These are phyloP conservation scores for Fraxinus xanthoxyloides DNA, from an alignment of 305 asterid species.

Conservation along the genomic window DNA sequence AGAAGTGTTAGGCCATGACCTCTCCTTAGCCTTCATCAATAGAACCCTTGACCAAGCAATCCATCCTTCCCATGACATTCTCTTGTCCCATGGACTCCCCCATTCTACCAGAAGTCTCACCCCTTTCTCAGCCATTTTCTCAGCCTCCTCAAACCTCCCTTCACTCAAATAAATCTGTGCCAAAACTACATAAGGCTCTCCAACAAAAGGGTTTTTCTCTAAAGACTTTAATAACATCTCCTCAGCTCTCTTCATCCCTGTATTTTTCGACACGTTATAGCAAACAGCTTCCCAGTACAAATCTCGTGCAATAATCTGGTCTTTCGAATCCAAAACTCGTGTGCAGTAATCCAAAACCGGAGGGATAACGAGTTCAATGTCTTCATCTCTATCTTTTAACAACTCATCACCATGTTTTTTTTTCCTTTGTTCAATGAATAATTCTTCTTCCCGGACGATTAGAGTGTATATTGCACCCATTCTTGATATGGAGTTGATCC, in stretches of 20 bases:
- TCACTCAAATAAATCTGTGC: constrained; percentile 55
- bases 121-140: constrained; percentile 55
- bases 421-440: constrained; percentile 23
- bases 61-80: constrained; percentile 91
- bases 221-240: constrained; percentile 42
- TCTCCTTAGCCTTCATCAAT: constrained; percentile 56
- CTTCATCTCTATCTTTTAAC: constrained; percentile 43
- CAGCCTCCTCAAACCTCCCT: constrained; percentile 59
- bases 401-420: not conserved
- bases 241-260: constrained; percentile 56
- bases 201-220: constrained; percentile 71
- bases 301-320: constrained; percentile 59
- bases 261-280: constrained; percentile 22
- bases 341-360: constrained; percentile 59
- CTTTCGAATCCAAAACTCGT: constrained; percentile 38
- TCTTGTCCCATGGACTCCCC: constrained; percentile 96
- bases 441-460: constrained; percentile 61
- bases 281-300: constrained; percentile 78
- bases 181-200: constrained; percentile 64
- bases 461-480: constrained; percentile 64
- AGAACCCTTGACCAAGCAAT: constrained; percentile 76
- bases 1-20: constrained; percentile 56
- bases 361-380: constrained; percentile 64
- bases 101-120: constrained; percentile 64
- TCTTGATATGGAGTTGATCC: constrained; percentile 66